Evolutionary conservation across 2,329 filamentous ascomycete species (phyloP).

Genomic region (Neopestalotiopsis rosae): DNA sequence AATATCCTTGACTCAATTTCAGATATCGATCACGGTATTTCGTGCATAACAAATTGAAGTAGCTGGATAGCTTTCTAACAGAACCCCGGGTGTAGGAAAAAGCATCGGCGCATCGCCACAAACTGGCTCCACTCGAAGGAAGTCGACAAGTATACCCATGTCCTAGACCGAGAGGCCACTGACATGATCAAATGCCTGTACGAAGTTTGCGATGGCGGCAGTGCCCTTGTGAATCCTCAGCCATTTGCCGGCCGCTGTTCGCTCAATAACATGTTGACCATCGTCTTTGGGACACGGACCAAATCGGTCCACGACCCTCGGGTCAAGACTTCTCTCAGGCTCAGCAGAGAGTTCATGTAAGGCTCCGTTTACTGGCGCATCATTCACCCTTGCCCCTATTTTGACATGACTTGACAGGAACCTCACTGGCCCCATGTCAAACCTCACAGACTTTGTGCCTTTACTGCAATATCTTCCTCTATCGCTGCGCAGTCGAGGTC

Average conservation of each 20-base stretch:
- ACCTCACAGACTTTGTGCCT: constrained; percentile 21
- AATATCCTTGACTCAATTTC: too few relatives aligned
- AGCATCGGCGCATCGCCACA: constrained; percentile 20
- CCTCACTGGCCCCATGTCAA: constrained; percentile 21
- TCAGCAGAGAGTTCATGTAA: constrained; percentile 23
- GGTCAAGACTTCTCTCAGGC: constrained; percentile 12
- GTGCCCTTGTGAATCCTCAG: constrained; percentile 19
- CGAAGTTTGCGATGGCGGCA: constrained; percentile 12
- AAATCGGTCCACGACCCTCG: constrained; percentile 14
- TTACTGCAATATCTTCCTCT: constrained; percentile 18
- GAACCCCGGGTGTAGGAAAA: constrained; percentile 15
- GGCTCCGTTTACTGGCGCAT: not conserved
- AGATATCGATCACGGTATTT: too few relatives aligned
- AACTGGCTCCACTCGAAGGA: constrained; percentile 19
- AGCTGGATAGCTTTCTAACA: too few relatives aligned
- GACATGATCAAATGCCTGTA: constrained; percentile 20
- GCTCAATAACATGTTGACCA: constrained; percentile 23
- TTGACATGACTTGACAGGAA: constrained; percentile 14
- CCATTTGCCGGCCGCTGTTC: constrained; percentile 22
- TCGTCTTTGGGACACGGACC: constrained; percentile 21
- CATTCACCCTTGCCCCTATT: not conserved
- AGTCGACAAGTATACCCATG: constrained; percentile 16
- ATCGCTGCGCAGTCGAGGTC: constrained; percentile 6
- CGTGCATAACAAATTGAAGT: too few relatives aligned
- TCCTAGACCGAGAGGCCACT: constrained; percentile 19